Conservation (phyloP, 768 basidiomycete genomes). For the Boletellus ananas region DNA sequence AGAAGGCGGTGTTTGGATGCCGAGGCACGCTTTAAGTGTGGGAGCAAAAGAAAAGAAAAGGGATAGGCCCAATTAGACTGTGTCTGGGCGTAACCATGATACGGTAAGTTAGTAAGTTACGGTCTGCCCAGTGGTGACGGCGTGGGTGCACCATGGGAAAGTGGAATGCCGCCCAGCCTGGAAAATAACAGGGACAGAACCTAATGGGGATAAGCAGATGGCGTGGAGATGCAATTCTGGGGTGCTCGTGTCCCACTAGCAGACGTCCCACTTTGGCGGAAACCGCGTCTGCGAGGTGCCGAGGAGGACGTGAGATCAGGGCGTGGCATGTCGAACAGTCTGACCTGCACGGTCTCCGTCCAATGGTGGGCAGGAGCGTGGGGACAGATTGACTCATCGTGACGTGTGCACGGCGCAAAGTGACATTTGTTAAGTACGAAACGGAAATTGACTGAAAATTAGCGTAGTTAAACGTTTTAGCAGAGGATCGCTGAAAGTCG, state of each 20-base stretch:
- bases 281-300: constrained; percentile 22
- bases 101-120: no score
- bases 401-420: constrained; percentile 16
- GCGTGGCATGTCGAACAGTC: neutral
- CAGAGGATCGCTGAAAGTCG: constrained; percentile 20
- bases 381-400: constrained; percentile 5
- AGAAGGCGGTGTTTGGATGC: neutral
- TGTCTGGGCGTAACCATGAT: constrained; percentile 22
- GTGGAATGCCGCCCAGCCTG: neutral
- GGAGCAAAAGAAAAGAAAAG: neutral
- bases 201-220: constrained; percentile 18
- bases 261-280: constrained; percentile 3
- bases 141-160: constrained; percentile 31
- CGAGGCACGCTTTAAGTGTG: neutral
- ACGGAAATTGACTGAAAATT: constrained; percentile 27
- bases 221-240: constrained; percentile 8
- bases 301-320: constrained; percentile 23
- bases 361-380: neutral
- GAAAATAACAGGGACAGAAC: constrained; percentile 8
- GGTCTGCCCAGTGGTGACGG: no score
- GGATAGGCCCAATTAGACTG: neutral
- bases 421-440: constrained; percentile 16
- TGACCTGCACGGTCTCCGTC: no score
- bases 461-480: constrained; percentile 31
- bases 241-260: constrained; percentile 12